Evolutionary conservation across 768 basidiomycete species (phyloP).

Genomic region (Russula virescens): DNA sequence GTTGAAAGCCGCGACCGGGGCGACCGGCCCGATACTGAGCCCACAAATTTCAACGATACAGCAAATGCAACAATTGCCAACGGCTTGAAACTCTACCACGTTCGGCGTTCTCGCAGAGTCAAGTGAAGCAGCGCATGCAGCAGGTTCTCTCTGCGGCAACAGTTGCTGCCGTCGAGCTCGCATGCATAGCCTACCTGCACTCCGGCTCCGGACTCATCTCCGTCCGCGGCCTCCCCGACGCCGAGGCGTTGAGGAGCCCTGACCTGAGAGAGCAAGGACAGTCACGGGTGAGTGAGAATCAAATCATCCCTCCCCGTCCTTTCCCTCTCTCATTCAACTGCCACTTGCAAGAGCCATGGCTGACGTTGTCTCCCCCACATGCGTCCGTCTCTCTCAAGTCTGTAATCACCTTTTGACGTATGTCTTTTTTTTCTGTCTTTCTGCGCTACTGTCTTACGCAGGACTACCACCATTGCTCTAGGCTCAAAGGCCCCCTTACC

Average conservation of each 20-base stretch:
- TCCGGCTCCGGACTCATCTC: constrained; percentile 60
- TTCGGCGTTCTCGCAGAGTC: too few species aligned
- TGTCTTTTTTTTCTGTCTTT: constrained; percentile 25
- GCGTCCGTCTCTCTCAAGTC: constrained; percentile 44
- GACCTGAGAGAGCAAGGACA: constrained; percentile 44
- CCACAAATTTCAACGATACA: too few species aligned
- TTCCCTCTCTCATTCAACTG: too few species aligned
- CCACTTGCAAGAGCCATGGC: too few species aligned
- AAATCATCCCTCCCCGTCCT: too few species aligned
- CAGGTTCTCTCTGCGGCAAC: constrained; percentile 48
- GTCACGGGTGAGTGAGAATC: background rate
- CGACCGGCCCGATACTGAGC: background rate
- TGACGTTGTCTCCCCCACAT: too few species aligned
- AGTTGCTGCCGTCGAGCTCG: constrained; percentile 61
- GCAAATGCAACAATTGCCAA: too few species aligned
- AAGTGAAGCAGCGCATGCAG: constrained; percentile 14
- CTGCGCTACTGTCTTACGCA: too few species aligned
- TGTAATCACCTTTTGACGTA: constrained; percentile 94
- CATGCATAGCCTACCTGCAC: constrained; percentile 72
- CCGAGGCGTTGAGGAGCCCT: constrained; percentile 50
- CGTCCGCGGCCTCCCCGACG: constrained; percentile 60
- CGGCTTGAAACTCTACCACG: too few species aligned
- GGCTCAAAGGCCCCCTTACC: constrained; percentile 75
- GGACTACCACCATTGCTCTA: constrained; percentile 28
- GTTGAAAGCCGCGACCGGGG: too few species aligned